These are phyloP conservation scores for Neospora caninum DNA, from an alignment of 169 alveolate species.

Conservation along the genomic window DNA sequence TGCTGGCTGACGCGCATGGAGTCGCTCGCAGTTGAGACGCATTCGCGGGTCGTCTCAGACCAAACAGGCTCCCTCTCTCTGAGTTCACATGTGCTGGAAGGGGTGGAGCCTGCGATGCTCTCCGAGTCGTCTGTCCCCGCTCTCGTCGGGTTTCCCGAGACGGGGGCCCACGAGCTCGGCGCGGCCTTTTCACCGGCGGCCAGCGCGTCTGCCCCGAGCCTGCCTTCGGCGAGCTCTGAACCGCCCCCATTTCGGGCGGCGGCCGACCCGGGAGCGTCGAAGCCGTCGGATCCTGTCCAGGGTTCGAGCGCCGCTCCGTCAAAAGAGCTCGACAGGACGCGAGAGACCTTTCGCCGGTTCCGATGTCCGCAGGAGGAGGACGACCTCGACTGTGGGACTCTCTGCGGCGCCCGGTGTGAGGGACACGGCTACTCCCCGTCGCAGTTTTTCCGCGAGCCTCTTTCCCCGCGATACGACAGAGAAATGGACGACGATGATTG, in stretches of 20 bases:
- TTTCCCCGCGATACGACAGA: not conserved
- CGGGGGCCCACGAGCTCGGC: too few relatives aligned
- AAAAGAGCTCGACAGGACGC: too few relatives aligned
- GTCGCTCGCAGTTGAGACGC: not conserved
- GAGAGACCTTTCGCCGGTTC: not conserved
- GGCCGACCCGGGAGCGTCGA: too few relatives aligned
- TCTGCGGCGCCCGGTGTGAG: not conserved
- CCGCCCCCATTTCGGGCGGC: too few relatives aligned
- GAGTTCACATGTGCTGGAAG: not conserved
- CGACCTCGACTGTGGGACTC: not conserved
- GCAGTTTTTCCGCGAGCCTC: not conserved
- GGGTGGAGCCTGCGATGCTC: not conserved
- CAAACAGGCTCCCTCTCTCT: not conserved
- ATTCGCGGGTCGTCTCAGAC: not conserved
- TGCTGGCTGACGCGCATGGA: not conserved
- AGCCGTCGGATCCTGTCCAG: too few relatives aligned
- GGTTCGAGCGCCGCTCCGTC: too few relatives aligned
- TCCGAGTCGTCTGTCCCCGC: too few relatives aligned
- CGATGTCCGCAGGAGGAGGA: not conserved
- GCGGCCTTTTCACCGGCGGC: too few relatives aligned
- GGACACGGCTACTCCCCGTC: not conserved
- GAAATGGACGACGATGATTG: not conserved
- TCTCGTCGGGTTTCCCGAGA: too few relatives aligned
- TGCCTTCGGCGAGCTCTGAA: too few relatives aligned
- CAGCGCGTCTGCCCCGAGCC: too few relatives aligned